Evolutionary conservation across 495 filamentous ascomycete genomes (phyloP).

Genomic region (Neurospora sp.): DNA sequence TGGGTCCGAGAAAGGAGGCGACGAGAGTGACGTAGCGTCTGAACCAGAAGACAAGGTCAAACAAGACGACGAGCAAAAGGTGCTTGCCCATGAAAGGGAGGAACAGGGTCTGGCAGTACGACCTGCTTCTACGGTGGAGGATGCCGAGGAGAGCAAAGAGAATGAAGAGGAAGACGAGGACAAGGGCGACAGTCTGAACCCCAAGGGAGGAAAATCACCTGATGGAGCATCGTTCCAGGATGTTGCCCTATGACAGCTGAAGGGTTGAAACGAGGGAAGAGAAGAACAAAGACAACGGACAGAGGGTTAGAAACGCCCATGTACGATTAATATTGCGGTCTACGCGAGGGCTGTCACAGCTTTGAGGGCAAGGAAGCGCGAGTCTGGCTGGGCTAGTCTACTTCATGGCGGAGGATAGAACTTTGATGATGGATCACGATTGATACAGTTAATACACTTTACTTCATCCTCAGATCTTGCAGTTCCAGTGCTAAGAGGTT

Average conservation of each 20-base stretch:
- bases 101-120: constrained; percentile 36
- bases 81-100: constrained; percentile 43
- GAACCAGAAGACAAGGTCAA: constrained; percentile 25
- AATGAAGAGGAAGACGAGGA: constrained; percentile 27
- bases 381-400: neutral
- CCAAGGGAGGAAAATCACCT: constrained; percentile 29
- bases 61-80: constrained; percentile 44
- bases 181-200: constrained; percentile 18
- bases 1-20: constrained; percentile 17
- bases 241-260: constrained; percentile 33
- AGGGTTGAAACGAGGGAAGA: neutral
- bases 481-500: neutral
- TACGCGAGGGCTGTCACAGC: neutral
- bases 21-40: constrained; percentile 11
- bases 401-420: neutral
- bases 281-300: neutral
- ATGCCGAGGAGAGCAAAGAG: constrained; percentile 20
- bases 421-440: neutral
- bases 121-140: constrained; percentile 24
- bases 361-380: neutral
- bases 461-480: neutral
- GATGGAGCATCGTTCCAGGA: constrained; percentile 44
- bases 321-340: neutral
- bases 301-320: neutral
- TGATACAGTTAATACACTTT: neutral